Conservation (phyloP, 78 protist genomes). For the Dictyostelium intermedium region DNA sequence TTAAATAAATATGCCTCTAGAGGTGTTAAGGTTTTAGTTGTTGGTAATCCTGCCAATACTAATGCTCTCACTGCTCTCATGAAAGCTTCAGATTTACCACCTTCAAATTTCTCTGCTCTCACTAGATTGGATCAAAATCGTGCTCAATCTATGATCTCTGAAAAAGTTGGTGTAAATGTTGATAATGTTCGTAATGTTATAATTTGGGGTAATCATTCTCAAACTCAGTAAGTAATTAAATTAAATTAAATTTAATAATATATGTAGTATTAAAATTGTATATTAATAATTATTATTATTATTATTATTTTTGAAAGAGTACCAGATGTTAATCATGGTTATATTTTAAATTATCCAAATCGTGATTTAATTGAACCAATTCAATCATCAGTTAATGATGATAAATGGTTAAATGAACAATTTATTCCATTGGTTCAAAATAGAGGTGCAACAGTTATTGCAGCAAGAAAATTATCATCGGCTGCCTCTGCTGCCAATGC, state of each 20-base stretch:
- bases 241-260: not conserved
- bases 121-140: slow-evolving; percentile 97
- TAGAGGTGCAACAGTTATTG: slow-evolving; percentile 96
- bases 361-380: slow-evolving; percentile 47
- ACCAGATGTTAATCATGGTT: slow-evolving; percentile 85
- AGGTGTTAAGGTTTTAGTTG: slow-evolving; percentile 89
- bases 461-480: slow-evolving; percentile 88
- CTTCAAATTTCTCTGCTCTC: slow-evolving; percentile 92
- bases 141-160: slow-evolving; percentile 80
- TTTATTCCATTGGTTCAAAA: slow-evolving; percentile 89
- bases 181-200: slow-evolving; percentile 79
- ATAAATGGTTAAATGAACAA: slow-evolving; percentile 73
- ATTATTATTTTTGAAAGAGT: not conserved
- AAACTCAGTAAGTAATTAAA: slow-evolving; percentile 74
- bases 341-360: slow-evolving; percentile 45
- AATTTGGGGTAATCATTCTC: slow-evolving; percentile 98
- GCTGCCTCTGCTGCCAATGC: slow-evolving; percentile 95
- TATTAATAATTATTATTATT: too few relatives aligned
- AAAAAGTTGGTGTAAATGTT: slow-evolving; percentile 53
- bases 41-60: slow-evolving; percentile 99
- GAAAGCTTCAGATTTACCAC: slow-evolving; percentile 90
- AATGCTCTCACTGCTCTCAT: slow-evolving; percentile 86
- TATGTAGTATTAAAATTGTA: not conserved
- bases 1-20: slow-evolving; percentile 82
- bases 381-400: slow-evolving; percentile 63